Evolutionary conservation across 257 asterid genomes (phyloP).

Genomic region (Ophiorrhiza pumila): DNA sequence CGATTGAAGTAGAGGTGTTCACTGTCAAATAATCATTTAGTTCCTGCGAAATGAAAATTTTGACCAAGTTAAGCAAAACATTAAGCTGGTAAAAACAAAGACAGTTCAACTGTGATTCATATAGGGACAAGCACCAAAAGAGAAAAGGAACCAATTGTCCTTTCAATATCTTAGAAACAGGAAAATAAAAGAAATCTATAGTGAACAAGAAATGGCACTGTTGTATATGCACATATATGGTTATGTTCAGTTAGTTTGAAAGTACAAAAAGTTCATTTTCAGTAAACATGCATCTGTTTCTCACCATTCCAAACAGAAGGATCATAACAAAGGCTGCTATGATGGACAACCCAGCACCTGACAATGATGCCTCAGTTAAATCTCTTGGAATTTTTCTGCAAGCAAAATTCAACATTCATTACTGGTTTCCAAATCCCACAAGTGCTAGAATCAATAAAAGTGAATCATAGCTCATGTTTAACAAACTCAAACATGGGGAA

Average conservation of each 20-base stretch:
- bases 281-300: conserved; percentile 18
- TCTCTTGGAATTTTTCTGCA: conserved; percentile 89
- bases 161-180: neutral
- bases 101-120: no score
- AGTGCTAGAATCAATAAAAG: neutral
- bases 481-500: neutral
- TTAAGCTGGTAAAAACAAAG: neutral
- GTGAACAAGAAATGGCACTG: neutral
- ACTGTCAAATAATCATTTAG: conserved; percentile 59
- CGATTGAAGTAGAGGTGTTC: conserved; percentile 69
- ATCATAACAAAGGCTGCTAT: conserved; percentile 75
- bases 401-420: conserved; percentile 13
- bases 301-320: conserved; percentile 92
- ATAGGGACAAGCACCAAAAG: neutral
- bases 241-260: neutral
- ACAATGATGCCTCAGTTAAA: conserved; percentile 85
- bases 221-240: neutral
- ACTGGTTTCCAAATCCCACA: neutral
- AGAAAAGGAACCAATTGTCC: neutral
- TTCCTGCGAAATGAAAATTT: conserved; percentile 51
- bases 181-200: neutral
- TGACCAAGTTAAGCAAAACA: neutral
- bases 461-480: neutral
- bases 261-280: neutral
- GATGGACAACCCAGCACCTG: conserved; percentile 94